phyloP scores from a whole-genome alignment of 208 protist species.

The Trichomonas tenax region DNA sequence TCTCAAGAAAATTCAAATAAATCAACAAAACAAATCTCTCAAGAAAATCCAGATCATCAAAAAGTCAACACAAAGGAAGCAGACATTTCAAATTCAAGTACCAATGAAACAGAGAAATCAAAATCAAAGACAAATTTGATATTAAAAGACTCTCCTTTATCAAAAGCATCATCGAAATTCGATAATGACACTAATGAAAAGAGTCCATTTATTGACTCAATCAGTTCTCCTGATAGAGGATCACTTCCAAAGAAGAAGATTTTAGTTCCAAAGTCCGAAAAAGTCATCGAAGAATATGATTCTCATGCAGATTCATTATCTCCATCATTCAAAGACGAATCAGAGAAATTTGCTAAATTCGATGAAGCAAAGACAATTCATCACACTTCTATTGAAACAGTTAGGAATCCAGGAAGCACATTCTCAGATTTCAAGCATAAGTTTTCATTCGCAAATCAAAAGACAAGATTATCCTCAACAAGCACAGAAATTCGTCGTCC shows the following conservation, averaged over 20 bases:
- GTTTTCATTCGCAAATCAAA: background rate
- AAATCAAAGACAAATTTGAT: too few species aligned
- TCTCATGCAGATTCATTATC: background rate
- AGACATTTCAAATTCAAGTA: too few species aligned
- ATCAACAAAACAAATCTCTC: too few species aligned
- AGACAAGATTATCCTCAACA: background rate
- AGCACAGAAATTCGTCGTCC: background rate
- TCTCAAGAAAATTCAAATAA: background rate
- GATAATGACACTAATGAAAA: background rate
- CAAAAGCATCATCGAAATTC: background rate
- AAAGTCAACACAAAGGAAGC: too few species aligned
- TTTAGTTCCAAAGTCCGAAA: background rate
- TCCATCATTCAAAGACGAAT: background rate
- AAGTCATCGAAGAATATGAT: background rate
- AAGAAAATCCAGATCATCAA: too few species aligned
- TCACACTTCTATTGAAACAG: background rate
- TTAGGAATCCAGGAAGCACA: background rate
- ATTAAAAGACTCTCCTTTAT: background rate
- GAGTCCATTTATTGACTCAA: background rate
- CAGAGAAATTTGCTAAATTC: background rate
- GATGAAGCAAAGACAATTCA: background rate
- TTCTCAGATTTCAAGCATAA: background rate
- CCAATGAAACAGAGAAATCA: too few species aligned
- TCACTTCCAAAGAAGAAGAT: background rate
- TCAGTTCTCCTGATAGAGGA: too few species aligned